Conservation (phyloP, 1,139 yeast species). For the Yamadazyma epiphylla region DNA sequence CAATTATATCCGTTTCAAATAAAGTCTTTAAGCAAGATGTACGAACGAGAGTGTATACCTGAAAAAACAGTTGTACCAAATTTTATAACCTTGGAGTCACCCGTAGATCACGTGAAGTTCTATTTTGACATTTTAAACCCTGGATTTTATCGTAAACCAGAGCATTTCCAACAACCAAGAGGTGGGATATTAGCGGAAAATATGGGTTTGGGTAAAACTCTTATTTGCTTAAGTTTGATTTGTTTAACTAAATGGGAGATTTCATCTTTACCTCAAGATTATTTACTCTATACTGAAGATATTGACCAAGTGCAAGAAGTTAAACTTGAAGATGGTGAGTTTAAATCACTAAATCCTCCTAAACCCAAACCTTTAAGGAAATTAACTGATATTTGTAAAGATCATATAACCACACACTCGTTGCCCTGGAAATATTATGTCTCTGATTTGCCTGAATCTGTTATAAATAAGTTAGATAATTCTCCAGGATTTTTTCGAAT, state of each 20-base stretch:
- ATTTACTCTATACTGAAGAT: conserved; percentile 15
- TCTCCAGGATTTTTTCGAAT: conserved; percentile 46
- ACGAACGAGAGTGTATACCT: conserved; percentile 44
- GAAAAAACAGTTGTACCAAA: conserved; percentile 40
- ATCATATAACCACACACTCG: conserved; percentile 40
- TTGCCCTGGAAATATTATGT: conserved; percentile 55
- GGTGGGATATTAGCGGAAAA: conserved; percentile 75
- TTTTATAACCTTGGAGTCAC: conserved; percentile 26
- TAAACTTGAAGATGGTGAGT: conserved; percentile 3
- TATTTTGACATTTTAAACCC: conserved; percentile 33
- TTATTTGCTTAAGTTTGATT: conserved; percentile 60
- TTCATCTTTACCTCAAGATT: conserved; percentile 41
- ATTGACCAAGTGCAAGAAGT: conserved; percentile 8
- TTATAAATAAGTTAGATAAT: conserved; percentile 28
- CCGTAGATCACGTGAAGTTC: conserved; percentile 11
- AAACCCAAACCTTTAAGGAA: conserved; percentile 4
- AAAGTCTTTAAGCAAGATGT: conserved; percentile 57
- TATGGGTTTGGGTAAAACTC: conserved; percentile 75
- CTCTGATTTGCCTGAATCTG: conserved; percentile 40
- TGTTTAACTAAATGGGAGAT: conserved; percentile 52
- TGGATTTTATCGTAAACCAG: conserved; percentile 30
- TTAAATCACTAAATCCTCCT: conserved; percentile 3
- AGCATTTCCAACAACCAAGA: conserved; percentile 41
- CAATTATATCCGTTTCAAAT: conserved; percentile 54
- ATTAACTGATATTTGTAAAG: conserved; percentile 40